Evolutionary conservation across 2,329 filamentous ascomycete species (phyloP).

Genomic region (Penicillium expansum): DNA sequence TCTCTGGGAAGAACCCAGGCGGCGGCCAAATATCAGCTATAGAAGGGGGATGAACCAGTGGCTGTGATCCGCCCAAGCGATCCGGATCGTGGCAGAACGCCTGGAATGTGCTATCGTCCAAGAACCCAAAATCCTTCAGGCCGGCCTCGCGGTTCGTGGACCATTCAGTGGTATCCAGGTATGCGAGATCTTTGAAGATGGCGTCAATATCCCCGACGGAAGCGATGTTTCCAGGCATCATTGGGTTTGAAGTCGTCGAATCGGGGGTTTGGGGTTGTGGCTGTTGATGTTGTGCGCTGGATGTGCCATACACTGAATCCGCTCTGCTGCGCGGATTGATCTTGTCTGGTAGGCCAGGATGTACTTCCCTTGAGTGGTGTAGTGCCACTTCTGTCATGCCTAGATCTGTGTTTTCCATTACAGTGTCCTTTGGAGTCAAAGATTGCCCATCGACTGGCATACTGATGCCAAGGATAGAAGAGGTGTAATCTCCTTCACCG

Average conservation of each 20-base stretch:
- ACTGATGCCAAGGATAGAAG: slow-evolving; percentile 33
- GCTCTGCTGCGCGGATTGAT: slow-evolving; percentile 18
- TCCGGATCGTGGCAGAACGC: slow-evolving; percentile 47
- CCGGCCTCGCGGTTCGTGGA: slow-evolving; percentile 41
- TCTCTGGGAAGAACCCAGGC: slow-evolving; percentile 43
- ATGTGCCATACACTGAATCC: slow-evolving; percentile 19
- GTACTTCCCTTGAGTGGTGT: slow-evolving; percentile 14
- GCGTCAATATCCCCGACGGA: slow-evolving; percentile 39
- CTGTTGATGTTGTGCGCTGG: slow-evolving; percentile 18
- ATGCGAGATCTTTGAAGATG: slow-evolving; percentile 47
- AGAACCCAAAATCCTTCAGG: slow-evolving; percentile 45
- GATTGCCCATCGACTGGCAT: slow-evolving; percentile 35
- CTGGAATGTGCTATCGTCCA: slow-evolving; percentile 45
- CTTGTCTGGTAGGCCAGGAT: slow-evolving; percentile 17
- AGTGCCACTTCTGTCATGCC: slow-evolving; percentile 24
- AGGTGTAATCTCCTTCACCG: slow-evolving; percentile 24
- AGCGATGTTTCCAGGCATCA: slow-evolving; percentile 15
- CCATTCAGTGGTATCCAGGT: slow-evolving; percentile 48
- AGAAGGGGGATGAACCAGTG: slow-evolving; percentile 38
- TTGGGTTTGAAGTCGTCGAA: slow-evolving; percentile 30
- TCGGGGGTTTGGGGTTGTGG: slow-evolving; percentile 34
- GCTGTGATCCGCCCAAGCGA: slow-evolving; percentile 37
- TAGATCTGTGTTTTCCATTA: slow-evolving; percentile 30
- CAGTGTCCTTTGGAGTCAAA: slow-evolving; percentile 33
- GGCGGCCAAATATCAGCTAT: slow-evolving; percentile 46